Base-by-base conservation (phyloP, 2,329 filamentous ascomycete species). In the Aureobasidium zeae region DNA sequence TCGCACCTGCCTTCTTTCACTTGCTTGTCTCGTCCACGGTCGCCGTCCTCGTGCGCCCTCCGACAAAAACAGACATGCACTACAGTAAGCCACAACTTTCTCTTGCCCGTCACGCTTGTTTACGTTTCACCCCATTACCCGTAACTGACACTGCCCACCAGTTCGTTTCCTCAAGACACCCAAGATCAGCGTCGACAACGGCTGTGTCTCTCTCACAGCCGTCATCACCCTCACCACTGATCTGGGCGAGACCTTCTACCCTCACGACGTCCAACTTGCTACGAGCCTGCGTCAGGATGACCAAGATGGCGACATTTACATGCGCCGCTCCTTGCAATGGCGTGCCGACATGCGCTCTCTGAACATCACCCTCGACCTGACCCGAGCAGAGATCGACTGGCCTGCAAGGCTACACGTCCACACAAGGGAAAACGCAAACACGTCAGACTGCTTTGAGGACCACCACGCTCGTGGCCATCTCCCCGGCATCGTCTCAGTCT, bases 131-230 rank as follows among this genome's bases (percentile, higher is more conserved):
- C 12, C 17, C 10, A 22, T 8, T 24, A 22, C 33, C 11, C 17
- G 17, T 34, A 15, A 16, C 39, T 28, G 4, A 20, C 39, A 21
- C 16, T 12, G 5, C 8, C 22, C 10, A 17, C 5, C n/a, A 58
- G 57, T 84, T 53, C 78, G 80, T 48, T 82, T 83, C 53, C 68
- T 85, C 52, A 83, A 83, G 54, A 65, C 74, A 2, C 79, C 81
- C 8, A 66, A 68, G 44, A 61, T 71, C 29, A 54, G 58, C 30
- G 58, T 61, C 46, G 63, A 67, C 43, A 47, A 55, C 19, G 63
- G 64, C 21, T 53, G 54, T 12, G 56, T 69, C 45, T 57, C 59
- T 12, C 59, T 77, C 45, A 71, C 64, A 48, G 63, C 70, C 35
- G 65, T 77, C 21, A 65, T 83, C 47, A 80, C 79, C 28, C 70